phyloP scores from a whole-genome alignment of 2,329 filamentous ascomycete species.

The Penicillium frequentans region DNA sequence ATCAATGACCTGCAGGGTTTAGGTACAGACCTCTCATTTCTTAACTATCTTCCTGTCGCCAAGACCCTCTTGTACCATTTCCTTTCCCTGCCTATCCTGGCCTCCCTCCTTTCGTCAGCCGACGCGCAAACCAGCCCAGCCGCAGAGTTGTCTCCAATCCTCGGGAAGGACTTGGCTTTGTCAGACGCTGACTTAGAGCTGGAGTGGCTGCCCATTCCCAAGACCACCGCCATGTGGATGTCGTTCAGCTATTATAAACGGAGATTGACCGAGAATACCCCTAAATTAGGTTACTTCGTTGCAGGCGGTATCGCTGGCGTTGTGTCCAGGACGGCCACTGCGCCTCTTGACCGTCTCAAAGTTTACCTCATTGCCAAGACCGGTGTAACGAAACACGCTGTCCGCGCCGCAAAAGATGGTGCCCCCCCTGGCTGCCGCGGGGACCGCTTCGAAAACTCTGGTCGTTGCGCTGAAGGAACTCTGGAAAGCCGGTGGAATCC shows the following conservation, averaged over 20 bases:
- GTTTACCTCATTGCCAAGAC: conserved; percentile 97
- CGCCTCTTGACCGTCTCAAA: conserved; percentile 93
- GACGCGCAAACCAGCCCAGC: conserved; percentile 32
- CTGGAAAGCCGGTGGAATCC: conserved; percentile 80
- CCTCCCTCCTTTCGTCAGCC: conserved; percentile 33
- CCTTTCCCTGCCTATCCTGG: conserved; percentile 34
- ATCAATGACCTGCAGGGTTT: conserved; percentile 91
- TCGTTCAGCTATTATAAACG: conserved; percentile 45
- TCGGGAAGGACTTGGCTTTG: conserved; percentile 31
- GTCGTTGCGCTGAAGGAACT: conserved; percentile 72
- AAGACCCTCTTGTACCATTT: conserved; percentile 37
- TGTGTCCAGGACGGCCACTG: conserved; percentile 91
- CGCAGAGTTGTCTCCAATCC: conserved; percentile 25
- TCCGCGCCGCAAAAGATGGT: conserved; percentile 69
- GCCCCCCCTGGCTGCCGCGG: conserved; percentile 63
- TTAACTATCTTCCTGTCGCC: conserved; percentile 37
- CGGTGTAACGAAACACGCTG: conserved; percentile 57
- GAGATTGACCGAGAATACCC: conserved; percentile 48
- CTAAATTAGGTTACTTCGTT: conserved; percentile 83
- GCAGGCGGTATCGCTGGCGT: conserved; percentile 93
- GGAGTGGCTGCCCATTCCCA: conserved; percentile 44
- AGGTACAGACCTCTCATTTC: conserved; percentile 66
- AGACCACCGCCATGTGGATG: conserved; percentile 45
- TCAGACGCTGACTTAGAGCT: conserved; percentile 39
- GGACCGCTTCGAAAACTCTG: conserved; percentile 68